These are phyloP conservation scores for Cajanus cajan DNA, from an alignment of 306 rosid genomes.

Conservation along the genomic window DNA sequence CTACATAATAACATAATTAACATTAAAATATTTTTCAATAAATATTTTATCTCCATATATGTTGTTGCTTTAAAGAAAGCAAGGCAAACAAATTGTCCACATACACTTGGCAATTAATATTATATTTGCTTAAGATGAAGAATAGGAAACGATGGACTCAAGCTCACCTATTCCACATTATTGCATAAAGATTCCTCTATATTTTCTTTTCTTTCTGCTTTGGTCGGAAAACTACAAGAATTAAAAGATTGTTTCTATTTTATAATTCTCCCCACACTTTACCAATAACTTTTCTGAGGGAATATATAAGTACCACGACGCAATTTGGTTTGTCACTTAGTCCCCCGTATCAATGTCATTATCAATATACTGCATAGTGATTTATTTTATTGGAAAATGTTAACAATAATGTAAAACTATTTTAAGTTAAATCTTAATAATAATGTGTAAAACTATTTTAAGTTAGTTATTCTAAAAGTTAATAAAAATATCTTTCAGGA, in stretches of 20 bases:
- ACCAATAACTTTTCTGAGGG: not conserved
- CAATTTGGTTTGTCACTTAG: not conserved
- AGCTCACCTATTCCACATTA: not conserved
- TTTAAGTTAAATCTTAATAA: too few relatives aligned
- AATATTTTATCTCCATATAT: not conserved
- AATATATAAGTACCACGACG: not conserved
- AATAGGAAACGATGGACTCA: constrained; percentile 17
- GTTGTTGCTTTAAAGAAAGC: constrained; percentile 20
- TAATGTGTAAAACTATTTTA: too few relatives aligned
- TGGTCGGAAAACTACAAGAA: constrained; percentile 26
- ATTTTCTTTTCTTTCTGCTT: constrained; percentile 12
- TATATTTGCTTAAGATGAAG: not conserved
- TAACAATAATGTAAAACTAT: too few relatives aligned
- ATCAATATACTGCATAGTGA: not conserved
- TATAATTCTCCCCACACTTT: not conserved
- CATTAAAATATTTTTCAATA: not conserved
- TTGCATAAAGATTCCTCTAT: constrained; percentile 21
- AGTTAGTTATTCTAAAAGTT: too few relatives aligned
- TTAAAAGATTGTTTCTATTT: not conserved
- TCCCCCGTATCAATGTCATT: not conserved
- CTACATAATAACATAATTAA: not conserved
- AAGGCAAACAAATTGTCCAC: not conserved
- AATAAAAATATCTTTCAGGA: too few relatives aligned
- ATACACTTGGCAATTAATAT: constrained; percentile 13
- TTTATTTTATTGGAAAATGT: not conserved